Conservation (phyloP, 1,284 basidiomycete species). For the Cryptococcus wingfieldii region DNA sequence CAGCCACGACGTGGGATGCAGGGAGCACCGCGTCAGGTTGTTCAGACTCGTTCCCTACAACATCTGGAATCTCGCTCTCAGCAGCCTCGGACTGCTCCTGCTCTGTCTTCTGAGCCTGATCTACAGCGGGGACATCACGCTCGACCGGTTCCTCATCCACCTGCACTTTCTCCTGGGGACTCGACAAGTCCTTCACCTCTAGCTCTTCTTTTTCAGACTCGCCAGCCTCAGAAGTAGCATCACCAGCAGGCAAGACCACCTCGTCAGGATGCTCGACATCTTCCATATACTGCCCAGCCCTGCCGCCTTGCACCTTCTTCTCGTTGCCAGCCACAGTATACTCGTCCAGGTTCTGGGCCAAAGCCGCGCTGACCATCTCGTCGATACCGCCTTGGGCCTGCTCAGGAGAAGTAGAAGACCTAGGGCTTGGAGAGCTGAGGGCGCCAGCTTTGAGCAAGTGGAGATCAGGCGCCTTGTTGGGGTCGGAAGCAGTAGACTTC, state of each 20-base stretch:
- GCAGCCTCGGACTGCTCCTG: constrained; percentile 1
- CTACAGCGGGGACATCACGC: too few species aligned
- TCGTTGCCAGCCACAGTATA: constrained; percentile 13
- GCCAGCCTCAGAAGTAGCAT: background rate
- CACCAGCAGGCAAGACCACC: constrained; percentile 12
- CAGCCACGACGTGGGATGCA: background rate
- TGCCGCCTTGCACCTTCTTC: constrained; percentile 27
- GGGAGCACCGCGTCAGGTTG: background rate
- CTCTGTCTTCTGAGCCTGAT: too few species aligned
- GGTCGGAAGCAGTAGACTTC: constrained; percentile 9
- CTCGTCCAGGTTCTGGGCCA: constrained; percentile 21
- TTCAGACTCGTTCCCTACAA: background rate
- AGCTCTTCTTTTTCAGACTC: background rate
- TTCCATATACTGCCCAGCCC: constrained; percentile 24
- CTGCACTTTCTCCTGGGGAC: too few species aligned
- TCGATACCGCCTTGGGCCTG: constrained; percentile 6
- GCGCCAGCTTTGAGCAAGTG: constrained; percentile 24
- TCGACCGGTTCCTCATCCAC: too few species aligned
- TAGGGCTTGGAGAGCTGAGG: background rate
- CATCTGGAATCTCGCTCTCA: background rate
- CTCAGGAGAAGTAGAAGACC: background rate
- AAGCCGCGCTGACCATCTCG: constrained; percentile 17
- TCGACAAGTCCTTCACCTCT: background rate
- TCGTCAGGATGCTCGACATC: constrained; percentile 26
- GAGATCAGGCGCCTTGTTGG: constrained; percentile 24